Conservation (phyloP, 2,329 filamentous ascomycete genomes). For the Colletotrichum sp. region DNA sequence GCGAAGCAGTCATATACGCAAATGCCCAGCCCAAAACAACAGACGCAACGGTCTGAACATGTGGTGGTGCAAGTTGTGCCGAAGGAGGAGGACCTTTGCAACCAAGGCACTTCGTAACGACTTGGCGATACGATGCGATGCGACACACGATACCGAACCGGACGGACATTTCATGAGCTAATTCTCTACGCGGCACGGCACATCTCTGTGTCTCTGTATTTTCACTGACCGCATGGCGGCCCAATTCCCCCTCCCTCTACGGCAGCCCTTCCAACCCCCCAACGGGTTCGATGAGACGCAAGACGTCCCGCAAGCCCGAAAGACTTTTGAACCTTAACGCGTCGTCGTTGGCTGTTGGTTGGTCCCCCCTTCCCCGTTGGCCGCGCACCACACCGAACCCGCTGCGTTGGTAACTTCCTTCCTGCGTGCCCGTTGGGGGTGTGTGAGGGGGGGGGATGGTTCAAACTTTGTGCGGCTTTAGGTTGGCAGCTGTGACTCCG, state of each 20-base stretch:
- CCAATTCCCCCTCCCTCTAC: background rate
- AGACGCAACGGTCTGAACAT: background rate
- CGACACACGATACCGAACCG: background rate
- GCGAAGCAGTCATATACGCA: background rate
- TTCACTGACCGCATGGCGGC: background rate
- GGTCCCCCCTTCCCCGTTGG: background rate
- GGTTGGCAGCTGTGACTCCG: constrained; percentile 16
- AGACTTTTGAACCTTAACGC: background rate
- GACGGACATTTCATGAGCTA: background rate
- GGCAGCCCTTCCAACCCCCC: background rate
- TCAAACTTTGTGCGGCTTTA: background rate
- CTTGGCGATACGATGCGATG: background rate
- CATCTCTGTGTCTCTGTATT: background rate
- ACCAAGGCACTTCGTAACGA: background rate
- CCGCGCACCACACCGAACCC: background rate
- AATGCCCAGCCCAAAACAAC: background rate
- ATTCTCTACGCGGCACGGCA: background rate
- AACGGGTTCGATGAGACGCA: background rate
- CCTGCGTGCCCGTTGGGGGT: background rate
- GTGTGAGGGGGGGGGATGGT: background rate
- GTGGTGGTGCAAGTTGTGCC: background rate
- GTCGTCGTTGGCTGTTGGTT: background rate
- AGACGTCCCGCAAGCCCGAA: background rate
- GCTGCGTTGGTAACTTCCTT: background rate
- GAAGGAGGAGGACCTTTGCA: background rate